phyloP scores from a whole-genome alignment of 2,329 filamentous ascomycete species.

The Chaetomium sp. region DNA sequence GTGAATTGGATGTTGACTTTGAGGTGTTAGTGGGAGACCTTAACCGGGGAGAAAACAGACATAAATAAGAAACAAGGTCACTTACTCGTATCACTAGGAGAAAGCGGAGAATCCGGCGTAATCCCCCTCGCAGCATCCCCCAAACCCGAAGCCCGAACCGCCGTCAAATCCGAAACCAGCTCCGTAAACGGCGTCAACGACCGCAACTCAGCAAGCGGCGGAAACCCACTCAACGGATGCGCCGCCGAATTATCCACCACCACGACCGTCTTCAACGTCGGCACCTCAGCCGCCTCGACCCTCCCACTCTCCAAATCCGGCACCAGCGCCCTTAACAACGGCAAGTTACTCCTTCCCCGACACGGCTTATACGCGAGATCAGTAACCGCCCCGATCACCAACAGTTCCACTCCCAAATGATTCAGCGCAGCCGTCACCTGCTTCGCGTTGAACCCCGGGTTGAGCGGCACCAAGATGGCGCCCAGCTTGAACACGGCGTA shows the following conservation, averaged over 20 bases:
- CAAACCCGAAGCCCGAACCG: constrained; percentile 4
- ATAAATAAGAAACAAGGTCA: neutral
- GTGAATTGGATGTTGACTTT: constrained; percentile 92
- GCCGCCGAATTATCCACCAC: constrained; percentile 67
- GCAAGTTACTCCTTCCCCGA: constrained; percentile 46
- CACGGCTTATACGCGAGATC: constrained; percentile 65
- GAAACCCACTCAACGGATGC: constrained; percentile 41
- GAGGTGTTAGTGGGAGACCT: too few relatives aligned
- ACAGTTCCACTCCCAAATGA: constrained; percentile 65
- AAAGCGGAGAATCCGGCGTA: constrained; percentile 40
- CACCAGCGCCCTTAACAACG: constrained; percentile 40
- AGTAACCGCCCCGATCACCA: constrained; percentile 83
- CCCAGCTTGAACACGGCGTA: constrained; percentile 93
- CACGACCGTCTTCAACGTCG: constrained; percentile 64
- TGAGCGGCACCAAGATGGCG: constrained; percentile 88
- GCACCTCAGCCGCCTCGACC: constrained; percentile 46
- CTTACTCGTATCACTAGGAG: constrained; percentile 53
- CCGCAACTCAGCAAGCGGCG: constrained; percentile 33
- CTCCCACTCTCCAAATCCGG: constrained; percentile 33
- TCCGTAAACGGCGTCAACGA: constrained; percentile 41
- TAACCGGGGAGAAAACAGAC: too few relatives aligned
- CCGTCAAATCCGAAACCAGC: constrained; percentile 30
- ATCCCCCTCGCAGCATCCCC: constrained; percentile 28
- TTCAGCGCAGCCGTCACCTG: constrained; percentile 74
- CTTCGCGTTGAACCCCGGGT: constrained; percentile 75